A percentile compares a stretch with the other conserved stretches of the same genome.
phyloP scores from a whole-genome alignment of 2,329 filamentous ascomycete genomes.

The Alternaria alternata region DNA sequence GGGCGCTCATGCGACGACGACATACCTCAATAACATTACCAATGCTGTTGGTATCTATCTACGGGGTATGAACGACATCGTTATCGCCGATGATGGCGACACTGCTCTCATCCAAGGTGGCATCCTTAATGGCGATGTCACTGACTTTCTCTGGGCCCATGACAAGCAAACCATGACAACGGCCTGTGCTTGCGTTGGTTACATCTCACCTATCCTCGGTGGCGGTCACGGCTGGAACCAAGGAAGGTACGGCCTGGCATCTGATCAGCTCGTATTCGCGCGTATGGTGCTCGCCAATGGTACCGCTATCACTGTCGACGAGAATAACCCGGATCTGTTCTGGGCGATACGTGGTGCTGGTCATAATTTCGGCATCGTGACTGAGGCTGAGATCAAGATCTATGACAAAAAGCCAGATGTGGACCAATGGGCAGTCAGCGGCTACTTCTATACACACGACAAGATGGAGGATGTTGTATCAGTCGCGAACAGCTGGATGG shows the following conservation, averaged over 20 bases:
- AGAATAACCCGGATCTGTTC: conserved; percentile 51
- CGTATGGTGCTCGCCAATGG: conserved; percentile 52
- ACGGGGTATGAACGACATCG: conserved; percentile 32
- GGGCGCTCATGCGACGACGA: conserved; percentile 45
- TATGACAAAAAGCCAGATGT: conserved; percentile 21
- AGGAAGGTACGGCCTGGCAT: conserved; percentile 53
- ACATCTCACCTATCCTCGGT: conserved; percentile 65
- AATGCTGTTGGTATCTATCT: conserved; percentile 45
- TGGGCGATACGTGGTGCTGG: conserved; percentile 49
- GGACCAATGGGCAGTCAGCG: conserved; percentile 21
- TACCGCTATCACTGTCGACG: conserved; percentile 40
- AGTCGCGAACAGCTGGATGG: conserved; percentile 26
- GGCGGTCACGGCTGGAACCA: conserved; percentile 66
- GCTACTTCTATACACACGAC: conserved; percentile 27
- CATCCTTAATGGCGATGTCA: conserved; percentile 34
- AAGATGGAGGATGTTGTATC: conserved; percentile 25
- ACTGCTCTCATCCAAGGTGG: conserved; percentile 40
- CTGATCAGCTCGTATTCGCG: conserved; percentile 35
- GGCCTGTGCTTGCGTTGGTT: conserved; percentile 52
- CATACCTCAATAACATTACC: conserved; percentile 32
- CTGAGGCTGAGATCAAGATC: conserved; percentile 27
- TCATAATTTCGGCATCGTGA: conserved; percentile 47
- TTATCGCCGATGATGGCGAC: conserved; percentile 27
- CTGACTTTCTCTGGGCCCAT: conserved; percentile 31
- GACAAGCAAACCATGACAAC: conserved; percentile 37